Conservation (phyloP, 192 early-diverging fungal genomes). For the Coemansia guatemalensis region DNA sequence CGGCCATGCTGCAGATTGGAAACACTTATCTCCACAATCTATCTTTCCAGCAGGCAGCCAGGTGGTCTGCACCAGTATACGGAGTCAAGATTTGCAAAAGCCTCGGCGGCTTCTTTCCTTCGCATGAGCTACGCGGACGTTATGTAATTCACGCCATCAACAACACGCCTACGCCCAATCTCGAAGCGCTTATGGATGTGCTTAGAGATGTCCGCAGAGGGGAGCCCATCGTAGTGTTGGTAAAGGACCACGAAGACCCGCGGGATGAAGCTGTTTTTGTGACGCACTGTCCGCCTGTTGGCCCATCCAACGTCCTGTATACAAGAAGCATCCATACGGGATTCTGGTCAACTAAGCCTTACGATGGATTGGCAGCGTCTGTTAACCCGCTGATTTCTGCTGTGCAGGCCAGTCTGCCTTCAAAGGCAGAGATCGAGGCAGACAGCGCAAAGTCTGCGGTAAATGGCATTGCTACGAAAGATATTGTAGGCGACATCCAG, state of each 20-base stretch:
- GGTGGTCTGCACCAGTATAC: constrained; percentile 18
- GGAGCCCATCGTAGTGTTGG: constrained; percentile 20
- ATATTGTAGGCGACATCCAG: constrained; percentile 4
- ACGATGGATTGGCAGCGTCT: constrained; percentile 3
- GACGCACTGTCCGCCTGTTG: constrained; percentile 33
- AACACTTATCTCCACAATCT: constrained; percentile 71
- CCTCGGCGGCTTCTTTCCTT: constrained; percentile 3
- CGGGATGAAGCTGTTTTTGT: constrained; percentile 76
- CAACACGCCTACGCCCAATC: constrained; percentile 14
- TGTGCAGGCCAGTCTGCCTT: neutral
- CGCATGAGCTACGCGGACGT: neutral
- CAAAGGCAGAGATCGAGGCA: neutral
- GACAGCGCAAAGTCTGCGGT: neutral
- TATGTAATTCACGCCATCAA: constrained; percentile 25
- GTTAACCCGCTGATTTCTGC: neutral
- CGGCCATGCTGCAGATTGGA: constrained; percentile 77
- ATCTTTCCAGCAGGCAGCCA: constrained; percentile 64
- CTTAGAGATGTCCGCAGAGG: constrained; percentile 9
- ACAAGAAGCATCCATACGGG: constrained; percentile 35
- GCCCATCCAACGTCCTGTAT: constrained; percentile 7
- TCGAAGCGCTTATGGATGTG: constrained; percentile 25
- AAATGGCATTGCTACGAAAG: neutral
- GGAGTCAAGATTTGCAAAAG: constrained; percentile 18
- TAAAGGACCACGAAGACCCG: constrained; percentile 19
- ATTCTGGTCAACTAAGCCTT: constrained; percentile 34